Evolutionary conservation across 2,329 filamentous ascomycete species (phyloP), one percentile per base, ranked within the genome.

Genomic region (Beauveria rudraprayagi): DNA sequence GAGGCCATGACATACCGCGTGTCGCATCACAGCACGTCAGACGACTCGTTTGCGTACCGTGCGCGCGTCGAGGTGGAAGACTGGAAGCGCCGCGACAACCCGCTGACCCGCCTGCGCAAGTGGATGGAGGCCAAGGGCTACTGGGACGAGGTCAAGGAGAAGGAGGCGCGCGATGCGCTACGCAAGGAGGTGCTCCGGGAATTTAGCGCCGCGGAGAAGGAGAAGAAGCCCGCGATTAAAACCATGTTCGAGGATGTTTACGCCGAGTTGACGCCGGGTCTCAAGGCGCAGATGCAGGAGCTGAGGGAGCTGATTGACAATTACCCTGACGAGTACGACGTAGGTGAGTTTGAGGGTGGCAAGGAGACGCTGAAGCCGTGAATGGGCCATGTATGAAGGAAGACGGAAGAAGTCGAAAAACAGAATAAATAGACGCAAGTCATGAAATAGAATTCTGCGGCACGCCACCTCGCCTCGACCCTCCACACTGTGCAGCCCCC

Each of bases 1-100:
- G 94, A 99, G 76, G 92, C 92, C 61, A 96, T 99, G 90, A 93
- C 90, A 26, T 99, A 99, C 76, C 91, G 94, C n/a, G 92, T 97
- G 48, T 93, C 90, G 7, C 92, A 99, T 72, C 94, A 99, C 77
- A 96, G 91, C 74, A 99, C 94, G 0, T 94, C 90, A 0, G 94
- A 99, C 70, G 94, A 99, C 75, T 94, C 90, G 28, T 99, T 97
- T 70, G 94, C 94, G 0, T 99, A 99, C 77, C 89, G 94, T 9
- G 92, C 92, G 1, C 86, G 89, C 28, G 87, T 97, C 1, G 94
- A 99, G 70, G 94, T 99, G 73, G 91, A 96, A 71, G 91, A 96
- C 71, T 96, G 92, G 92, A 96, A 95, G 74, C 81, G 91, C 0
- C 80, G 92, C 14, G 92, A 96, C 70, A 96, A 96, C 69, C 92